Conservation (phyloP, 2,329 filamentous ascomycete species). For the Scolecobasidium constrictum region DNA sequence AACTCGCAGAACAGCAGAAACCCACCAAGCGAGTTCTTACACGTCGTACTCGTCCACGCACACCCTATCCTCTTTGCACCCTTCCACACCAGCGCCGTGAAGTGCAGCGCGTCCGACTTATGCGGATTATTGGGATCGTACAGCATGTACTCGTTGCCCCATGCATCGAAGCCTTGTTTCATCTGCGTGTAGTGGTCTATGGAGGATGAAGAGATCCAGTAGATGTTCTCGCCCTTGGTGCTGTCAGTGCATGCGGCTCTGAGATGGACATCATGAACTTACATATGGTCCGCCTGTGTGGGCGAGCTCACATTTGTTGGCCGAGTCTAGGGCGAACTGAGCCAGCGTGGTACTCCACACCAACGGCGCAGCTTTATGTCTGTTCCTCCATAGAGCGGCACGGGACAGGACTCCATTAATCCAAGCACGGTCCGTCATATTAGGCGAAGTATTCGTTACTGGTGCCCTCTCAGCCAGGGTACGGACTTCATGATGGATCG, state of each 20-base stretch:
- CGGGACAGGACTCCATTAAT: not conserved
- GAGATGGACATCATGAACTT: not conserved
- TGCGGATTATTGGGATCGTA: not conserved
- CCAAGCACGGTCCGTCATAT: not conserved
- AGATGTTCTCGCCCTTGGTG: not conserved
- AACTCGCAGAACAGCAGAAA: not conserved
- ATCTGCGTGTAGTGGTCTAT: not conserved
- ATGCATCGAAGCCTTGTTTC: not conserved
- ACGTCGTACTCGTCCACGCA: not conserved
- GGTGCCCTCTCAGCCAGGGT: no score
- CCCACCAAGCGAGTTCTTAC: not conserved
- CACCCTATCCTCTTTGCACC: not conserved
- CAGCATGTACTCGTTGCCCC: not conserved
- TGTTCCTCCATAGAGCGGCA: not conserved
- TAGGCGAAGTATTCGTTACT: no score
- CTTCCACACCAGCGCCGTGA: not conserved
- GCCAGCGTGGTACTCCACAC: not conserved
- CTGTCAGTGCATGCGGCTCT: not conserved
- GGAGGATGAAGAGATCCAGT: not conserved
- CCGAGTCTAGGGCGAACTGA: not conserved
- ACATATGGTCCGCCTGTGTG: not conserved
- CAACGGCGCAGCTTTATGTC: not conserved
- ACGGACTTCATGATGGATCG: no score
- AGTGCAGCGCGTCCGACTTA: not conserved
- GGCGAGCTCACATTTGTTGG: not conserved